A percentile compares a stretch with the other conserved stretches of the same genome.
Conservation (phyloP, 2,329 filamentous ascomycete genomes). For the Coleophoma eucalyptorum region DNA sequence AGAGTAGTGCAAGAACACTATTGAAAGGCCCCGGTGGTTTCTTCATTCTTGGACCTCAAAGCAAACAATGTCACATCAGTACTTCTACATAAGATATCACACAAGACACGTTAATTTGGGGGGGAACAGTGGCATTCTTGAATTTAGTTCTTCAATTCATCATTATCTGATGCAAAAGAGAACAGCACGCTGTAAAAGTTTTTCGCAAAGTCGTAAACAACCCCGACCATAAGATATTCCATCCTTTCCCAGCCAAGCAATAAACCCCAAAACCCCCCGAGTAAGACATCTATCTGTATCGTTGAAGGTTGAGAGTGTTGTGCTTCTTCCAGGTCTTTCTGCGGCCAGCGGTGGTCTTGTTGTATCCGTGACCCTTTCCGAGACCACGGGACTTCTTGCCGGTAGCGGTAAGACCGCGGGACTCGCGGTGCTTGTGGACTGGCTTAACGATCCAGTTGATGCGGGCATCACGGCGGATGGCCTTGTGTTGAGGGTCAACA, state of each 20-base stretch:
- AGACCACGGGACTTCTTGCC: slow-evolving; percentile 99
- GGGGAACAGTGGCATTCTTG: neutral
- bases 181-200: slow-evolving; percentile 12
- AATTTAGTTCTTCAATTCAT: slow-evolving; percentile 16
- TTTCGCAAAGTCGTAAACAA: slow-evolving; percentile 16
- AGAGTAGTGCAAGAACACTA: too few relatives aligned
- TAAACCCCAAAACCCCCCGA: slow-evolving; percentile 16
- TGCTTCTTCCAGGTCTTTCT: slow-evolving; percentile 99
- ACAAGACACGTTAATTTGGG: neutral
- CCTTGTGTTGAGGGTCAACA: slow-evolving; percentile 99
- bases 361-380: slow-evolving; percentile 98
- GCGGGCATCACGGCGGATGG: slow-evolving; percentile 96
- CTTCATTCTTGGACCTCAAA: neutral
- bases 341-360: slow-evolving; percentile 94
- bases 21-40: neutral
- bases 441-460: slow-evolving; percentile 99
- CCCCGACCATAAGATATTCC: slow-evolving; percentile 19
- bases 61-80: neutral
- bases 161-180: slow-evolving; percentile 12
- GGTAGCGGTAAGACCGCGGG: slow-evolving; percentile 92
- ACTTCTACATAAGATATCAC: neutral
- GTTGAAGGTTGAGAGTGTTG: slow-evolving; percentile 99
- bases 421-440: slow-evolving; percentile 99
- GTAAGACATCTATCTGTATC: slow-evolving; percentile 71
- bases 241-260: slow-evolving; percentile 13